Evolutionary conservation across 139 green algal genomes (phyloP), one percentile per base, ranked within the genome.

Genomic region (Yamagishiella unicocca): DNA sequence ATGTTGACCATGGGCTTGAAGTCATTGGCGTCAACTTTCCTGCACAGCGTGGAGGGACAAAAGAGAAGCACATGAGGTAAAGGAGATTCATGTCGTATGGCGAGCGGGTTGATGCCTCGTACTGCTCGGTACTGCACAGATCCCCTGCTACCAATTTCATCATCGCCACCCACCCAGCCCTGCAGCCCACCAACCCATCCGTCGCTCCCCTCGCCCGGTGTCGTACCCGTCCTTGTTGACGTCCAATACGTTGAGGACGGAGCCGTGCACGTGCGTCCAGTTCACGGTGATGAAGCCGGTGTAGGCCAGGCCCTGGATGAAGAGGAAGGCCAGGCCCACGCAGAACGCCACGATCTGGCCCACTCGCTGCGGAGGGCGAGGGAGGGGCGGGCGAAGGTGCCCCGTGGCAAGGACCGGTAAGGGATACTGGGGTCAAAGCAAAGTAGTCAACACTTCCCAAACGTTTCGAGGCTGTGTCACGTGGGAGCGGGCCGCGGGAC

Each of bases 231-330:
- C 88, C 4, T 81, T 72, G 54, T 89, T 92, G 67, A 88, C 33
- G 76, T 92, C 88, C 22, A 89, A 58, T 1, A 40, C 73, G 22
- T 87, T 37, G 0, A 21, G 50, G 10, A 89, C 68, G 37, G n/a
- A 58, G 25, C 27, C 10, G 62, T 92, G 83, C 53, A 92, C 70
- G 21, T 83, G 38, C 4, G 76, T 40, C 88, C 88, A 92, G 68
- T 92, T 89, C 19, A 92, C 83, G 21, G 83, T 89, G 50, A 91
- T 83, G 46, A 89, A 83, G 74, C 88, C 88, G 0, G 76, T 80
- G 61, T 92, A 87, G 21, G 83, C 84, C 43, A 92, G 76, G 54
- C 83, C 88, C 71, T 92, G 80, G 22, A 87, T 38, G 31, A 87
- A 38, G 35, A 87, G 82, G 46, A 87, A 87, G 1, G 42, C 24